phyloP scores from a whole-genome alignment of 768 basidiomycete species.

The Amylocystis lapponica region DNA sequence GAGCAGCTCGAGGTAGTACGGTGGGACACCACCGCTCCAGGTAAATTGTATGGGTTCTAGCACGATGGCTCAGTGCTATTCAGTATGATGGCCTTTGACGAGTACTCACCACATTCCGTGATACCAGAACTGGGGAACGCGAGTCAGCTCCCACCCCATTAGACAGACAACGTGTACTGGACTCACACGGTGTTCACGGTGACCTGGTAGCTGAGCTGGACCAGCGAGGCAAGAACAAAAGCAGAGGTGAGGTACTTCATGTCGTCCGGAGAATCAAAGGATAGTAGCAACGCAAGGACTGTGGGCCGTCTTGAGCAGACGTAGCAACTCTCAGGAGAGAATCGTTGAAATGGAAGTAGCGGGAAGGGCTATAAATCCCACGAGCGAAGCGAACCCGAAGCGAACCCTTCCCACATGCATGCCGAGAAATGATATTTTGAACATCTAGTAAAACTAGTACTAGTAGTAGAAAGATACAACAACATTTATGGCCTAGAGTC shows the following conservation, averaged over 20 bases:
- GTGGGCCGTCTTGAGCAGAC: neutral
- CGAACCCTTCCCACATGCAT: no score
- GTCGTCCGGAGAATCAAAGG: slow-evolving; percentile 1
- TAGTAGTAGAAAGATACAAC: no score
- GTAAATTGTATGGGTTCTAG: slow-evolving; percentile 54
- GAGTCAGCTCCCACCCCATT: neutral
- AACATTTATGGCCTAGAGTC: no score
- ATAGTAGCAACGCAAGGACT: slow-evolving; percentile 1
- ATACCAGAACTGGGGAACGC: slow-evolving; percentile 9
- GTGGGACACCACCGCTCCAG: slow-evolving; percentile 47
- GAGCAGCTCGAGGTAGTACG: slow-evolving; percentile 55
- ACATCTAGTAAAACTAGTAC: no score
- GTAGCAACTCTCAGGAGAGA: no score
- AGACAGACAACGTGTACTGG: neutral
- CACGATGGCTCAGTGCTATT: neutral
- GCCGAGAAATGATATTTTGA: no score
- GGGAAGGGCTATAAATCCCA: no score
- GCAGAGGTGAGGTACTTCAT: slow-evolving; percentile 33
- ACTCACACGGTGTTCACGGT: slow-evolving; percentile 71
- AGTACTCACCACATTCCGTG: slow-evolving; percentile 46
- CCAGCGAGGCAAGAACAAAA: no score
- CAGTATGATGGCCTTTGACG: neutral
- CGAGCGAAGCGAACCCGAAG: no score
- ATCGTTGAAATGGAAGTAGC: no score
- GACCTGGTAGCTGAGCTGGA: slow-evolving; percentile 32